A percentile compares a stretch with the other conserved stretches of the same genome.
phyloP scores from a whole-genome alignment of 306 rosid species.

The Quercus mongolica region DNA sequence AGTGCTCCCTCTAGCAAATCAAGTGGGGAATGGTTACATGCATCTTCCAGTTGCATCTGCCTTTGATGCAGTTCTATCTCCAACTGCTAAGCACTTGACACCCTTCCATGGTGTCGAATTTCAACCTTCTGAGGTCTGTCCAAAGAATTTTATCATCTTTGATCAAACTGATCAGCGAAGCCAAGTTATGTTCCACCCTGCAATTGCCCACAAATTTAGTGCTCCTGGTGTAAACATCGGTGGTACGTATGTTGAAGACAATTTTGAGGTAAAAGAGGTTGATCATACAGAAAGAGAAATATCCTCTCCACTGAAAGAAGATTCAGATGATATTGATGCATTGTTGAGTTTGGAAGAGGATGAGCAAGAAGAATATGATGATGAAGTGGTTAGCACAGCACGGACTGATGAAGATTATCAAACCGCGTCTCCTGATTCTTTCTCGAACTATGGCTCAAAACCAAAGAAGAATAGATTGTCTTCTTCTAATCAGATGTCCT shows the following conservation, averaged over 20 bases:
- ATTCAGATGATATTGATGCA: constrained; percentile 79
- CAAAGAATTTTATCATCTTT: constrained; percentile 77
- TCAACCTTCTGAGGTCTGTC: constrained; percentile 84
- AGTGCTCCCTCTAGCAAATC: constrained; percentile 47
- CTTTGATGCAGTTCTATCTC: constrained; percentile 49
- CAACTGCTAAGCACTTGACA: constrained; percentile 45
- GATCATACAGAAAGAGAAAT: constrained; percentile 43
- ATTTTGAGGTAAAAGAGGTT: constrained; percentile 34
- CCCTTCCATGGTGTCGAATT: constrained; percentile 67
- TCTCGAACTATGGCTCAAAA: constrained; percentile 58
- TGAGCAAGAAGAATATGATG: constrained; percentile 63
- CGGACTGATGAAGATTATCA: constrained; percentile 58
- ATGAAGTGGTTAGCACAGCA: constrained; percentile 91
- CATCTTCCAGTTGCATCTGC: constrained; percentile 59
- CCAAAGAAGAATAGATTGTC: constrained; percentile 46
- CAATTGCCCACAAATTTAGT: constrained; percentile 57
- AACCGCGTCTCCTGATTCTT: constrained; percentile 53
- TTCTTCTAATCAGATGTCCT: constrained; percentile 34
- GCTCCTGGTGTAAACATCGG: constrained; percentile 48
- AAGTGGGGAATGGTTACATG: constrained; percentile 46
- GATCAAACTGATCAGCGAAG: constrained; percentile 83
- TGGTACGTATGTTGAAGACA: constrained; percentile 42
- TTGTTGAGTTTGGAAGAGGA: constrained; percentile 81
- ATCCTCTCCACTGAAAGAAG: constrained; percentile 66
- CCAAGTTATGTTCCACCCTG: constrained; percentile 81